Conservation (phyloP, 352 stramenopile genomes). For the Phytophthora foliorum region DNA sequence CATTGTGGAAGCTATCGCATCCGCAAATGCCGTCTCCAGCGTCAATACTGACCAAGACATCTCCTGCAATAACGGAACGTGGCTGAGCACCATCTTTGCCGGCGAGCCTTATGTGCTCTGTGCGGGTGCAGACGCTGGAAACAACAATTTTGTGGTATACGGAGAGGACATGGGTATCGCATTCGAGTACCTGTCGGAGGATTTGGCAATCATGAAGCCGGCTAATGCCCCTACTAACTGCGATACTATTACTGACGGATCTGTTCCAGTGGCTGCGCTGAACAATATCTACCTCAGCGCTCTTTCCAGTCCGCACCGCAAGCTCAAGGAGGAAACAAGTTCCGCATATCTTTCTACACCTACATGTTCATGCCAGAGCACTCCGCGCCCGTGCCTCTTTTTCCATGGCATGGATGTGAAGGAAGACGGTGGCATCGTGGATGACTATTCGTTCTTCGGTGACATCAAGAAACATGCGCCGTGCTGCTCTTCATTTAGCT, state of each 20-base stretch:
- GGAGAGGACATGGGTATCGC: conserved; percentile 45
- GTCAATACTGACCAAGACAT: conserved; percentile 51
- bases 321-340: conserved; percentile 19
- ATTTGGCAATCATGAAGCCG: conserved; percentile 34
- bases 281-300: conserved; percentile 33
- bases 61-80: conserved; percentile 36
- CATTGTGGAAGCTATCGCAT: conserved; percentile 41
- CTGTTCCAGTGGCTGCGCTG: conserved; percentile 15
- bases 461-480: conserved; percentile 57
- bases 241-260: neutral
- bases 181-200: conserved; percentile 37
- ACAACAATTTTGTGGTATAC: conserved; percentile 38
- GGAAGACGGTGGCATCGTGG: conserved; percentile 35
- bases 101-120: conserved; percentile 55
- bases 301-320: conserved; percentile 19
- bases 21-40: conserved; percentile 35
- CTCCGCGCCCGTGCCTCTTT: conserved; percentile 54
- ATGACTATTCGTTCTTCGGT: conserved; percentile 54
- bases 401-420: conserved; percentile 59
- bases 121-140: conserved; percentile 17
- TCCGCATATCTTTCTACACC: conserved; percentile 37
- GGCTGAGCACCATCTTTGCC: conserved; percentile 42
- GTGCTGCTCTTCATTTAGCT: conserved; percentile 62
- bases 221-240: conserved; percentile 29
- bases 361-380: conserved; percentile 45